Base-by-base conservation (phyloP, 2,329 filamentous ascomycete genomes). In the Colletotrichum tamarilloi region DNA sequence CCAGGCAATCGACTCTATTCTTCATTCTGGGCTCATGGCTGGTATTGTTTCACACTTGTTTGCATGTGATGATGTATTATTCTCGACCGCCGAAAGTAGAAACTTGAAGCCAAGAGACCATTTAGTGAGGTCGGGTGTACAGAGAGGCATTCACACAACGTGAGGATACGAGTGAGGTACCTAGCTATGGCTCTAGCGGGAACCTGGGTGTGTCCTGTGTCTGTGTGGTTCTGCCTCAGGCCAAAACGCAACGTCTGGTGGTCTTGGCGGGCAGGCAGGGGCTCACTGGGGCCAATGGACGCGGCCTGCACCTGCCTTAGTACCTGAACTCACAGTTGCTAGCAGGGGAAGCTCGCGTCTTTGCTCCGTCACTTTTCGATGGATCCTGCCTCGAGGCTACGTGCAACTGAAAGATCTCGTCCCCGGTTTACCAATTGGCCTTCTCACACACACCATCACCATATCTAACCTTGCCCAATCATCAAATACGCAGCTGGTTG, bases 171-270 rank as follows among this genome's bases (percentile, higher is more conserved):
- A 42, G 38, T 42, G 16, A 19, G 38, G 7, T 42, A 35, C 32
- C 4, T 35, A 7, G 38, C 16, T 16, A 16, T 35, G 38, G 38
- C 42, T 46, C 14, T 46, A 16, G 42, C 16, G 19, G 9, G 38
- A 16, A 22, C 42, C 19, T 24, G 53, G 12, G 26, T 28, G 2
- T 14, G 11, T 24, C 52, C 4, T 56, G 26, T 14, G 2, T 7
- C 53, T 56, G 53, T 26, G 22, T 56, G 53, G 8, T 58, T 19
- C 4, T 76, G 75, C 74, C 75, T 76, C 68, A 76, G 75, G 75
- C 75, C 76, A 8, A 12, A 46, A 30, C 32, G 56, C 68, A 26
- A 11, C 7, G 8, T 28, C 8, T n/a, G 42, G n/a, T 49, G 19
- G 19, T 49, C 22, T 66, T 22, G 32, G 46, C 22, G 57, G 26